Evolutionary conservation across 768 basidiomycete species (phyloP), one percentile per base, ranked within the genome.

Genomic region (Kwoniella sp.): DNA sequence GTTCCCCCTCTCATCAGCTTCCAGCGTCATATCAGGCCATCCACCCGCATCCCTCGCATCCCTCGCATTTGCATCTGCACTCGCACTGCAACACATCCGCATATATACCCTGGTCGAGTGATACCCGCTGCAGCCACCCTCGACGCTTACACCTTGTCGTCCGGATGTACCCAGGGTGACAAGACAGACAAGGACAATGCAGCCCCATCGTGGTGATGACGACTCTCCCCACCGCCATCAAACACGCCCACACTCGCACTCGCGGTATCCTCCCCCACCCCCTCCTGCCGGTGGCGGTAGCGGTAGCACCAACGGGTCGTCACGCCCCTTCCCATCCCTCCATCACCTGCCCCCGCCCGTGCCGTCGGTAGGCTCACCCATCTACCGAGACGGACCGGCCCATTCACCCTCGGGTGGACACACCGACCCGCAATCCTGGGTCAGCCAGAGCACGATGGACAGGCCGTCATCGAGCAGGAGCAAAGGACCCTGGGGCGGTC

Each of bases 361-460:
- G 22, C 57, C 61, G 10, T 59, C 57, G 3, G 44, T 50, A 5
- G 41, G 52, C 5, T 59, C 61, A n/a, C 61, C 61, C 9, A 45
- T 22, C 17, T 49, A 45, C 28, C 20, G 61, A 28, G 56, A 63
- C 41, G 39, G 36, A 15, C 33, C 52, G n/a, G 29, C 32, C 12
- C 44, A 46, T 19, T 57, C 56, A n/a, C 56, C 56, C 28, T 50
- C 50, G 29, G 50, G 54, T 5, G 61, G 61, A 22, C 49, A 44
- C 22, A 63, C 61, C 7, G 61, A 63, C 53, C 61, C 61, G 11
- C 53, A 48, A 23, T 46, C 33, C 20, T 63, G 61, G 61, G 54
- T 51, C 9, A 50, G 41, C 27, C 26, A 34, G 31, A 29, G 27
- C 27, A 37, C 41, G 15, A 22, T 29, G 45, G 27, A 45, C 44